These are phyloP conservation scores for Termitomyces bulborhizus DNA, from an alignment of 768 basidiomycete genomes.

Conservation along the genomic window DNA sequence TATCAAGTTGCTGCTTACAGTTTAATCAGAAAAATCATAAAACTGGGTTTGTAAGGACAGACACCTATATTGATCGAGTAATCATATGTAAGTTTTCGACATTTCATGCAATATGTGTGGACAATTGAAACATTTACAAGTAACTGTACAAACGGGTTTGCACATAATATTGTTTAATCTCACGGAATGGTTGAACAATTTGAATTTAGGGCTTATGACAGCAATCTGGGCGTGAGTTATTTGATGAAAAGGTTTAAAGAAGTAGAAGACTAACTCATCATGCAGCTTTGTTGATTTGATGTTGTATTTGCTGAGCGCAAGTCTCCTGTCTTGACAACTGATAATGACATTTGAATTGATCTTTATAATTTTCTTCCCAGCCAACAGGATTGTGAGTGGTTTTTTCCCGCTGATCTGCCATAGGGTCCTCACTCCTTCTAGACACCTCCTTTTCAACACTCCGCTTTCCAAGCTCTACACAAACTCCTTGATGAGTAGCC, in stretches of 20 bases:
- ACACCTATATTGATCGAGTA: constrained; percentile 33
- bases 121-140: constrained; percentile 6
- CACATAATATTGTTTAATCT: background rate
- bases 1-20: background rate
- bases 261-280: background rate
- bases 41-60: constrained; percentile 32
- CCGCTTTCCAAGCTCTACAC: constrained; percentile 35
- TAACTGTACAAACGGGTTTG: constrained; percentile 27
- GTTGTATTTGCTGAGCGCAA: constrained; percentile 18
- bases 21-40: constrained; percentile 25
- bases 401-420: too few species aligned
- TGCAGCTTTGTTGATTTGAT: constrained; percentile 20
- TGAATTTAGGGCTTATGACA: constrained; percentile 18
- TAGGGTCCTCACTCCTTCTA: constrained; percentile 3
- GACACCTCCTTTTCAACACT: constrained; percentile 33
- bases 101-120: background rate
- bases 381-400: constrained; percentile 20
- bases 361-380: background rate
- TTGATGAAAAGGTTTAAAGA: background rate
- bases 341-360: background rate
- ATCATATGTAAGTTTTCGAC: constrained; percentile 23
- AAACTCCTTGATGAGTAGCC: constrained; percentile 35
- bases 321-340: background rate
- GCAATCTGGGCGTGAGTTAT: constrained; percentile 21
- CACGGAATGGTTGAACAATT: background rate